Evolutionary conservation across 345 rosid species (phyloP), one percentile per base, ranked within the genome.

Genomic region (Gossypioides kirkii): DNA sequence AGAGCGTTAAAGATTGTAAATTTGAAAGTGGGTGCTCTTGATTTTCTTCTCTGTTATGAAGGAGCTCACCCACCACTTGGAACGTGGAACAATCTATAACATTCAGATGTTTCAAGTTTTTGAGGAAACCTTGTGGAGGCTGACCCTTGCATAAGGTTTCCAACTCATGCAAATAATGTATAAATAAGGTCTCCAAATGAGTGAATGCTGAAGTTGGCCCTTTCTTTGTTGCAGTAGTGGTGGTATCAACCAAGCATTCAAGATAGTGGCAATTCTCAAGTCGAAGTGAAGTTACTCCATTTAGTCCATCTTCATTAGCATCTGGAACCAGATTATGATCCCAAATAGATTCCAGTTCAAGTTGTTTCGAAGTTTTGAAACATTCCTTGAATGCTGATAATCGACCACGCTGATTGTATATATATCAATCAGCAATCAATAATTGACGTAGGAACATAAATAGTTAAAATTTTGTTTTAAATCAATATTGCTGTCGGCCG

Each of bases 231-330:
- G 42, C n/a, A n/a, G n/a, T n/a, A n/a, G n/a, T n/a, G n/a, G n/a
- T 60, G 36, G 64, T 28, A 28, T 28, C 64, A 28, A 26, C 64
- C 42, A 60, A 60, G 64, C n/a, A 60, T 60, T 60, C 64, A 60
- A 60, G 10, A 26, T 60, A 10, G 4, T 60, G 1, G 42, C 41
- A 60, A 10, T 32, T 0, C 11, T 6, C 6, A 14, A 60, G 18
- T 5, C 7, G 0, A 12, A 60, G 64, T 3, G 64, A 26, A 26
- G 42, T 28, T 26, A 28, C 4, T 28, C 11, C 42, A 26, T 60
- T 32, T 0, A 28, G 64, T 50, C 55, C 55, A 50, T 50, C 55
- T 17, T 18, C 3, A 2, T 60, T 7, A 14, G 8, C 64, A 0
- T 60, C 20, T 6, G 64, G 64, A 60, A 60, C 7, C 8, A 60